Evolutionary conservation across 805 yeast genomes (phyloP).

Genomic region (Brettanomyces sp.): DNA sequence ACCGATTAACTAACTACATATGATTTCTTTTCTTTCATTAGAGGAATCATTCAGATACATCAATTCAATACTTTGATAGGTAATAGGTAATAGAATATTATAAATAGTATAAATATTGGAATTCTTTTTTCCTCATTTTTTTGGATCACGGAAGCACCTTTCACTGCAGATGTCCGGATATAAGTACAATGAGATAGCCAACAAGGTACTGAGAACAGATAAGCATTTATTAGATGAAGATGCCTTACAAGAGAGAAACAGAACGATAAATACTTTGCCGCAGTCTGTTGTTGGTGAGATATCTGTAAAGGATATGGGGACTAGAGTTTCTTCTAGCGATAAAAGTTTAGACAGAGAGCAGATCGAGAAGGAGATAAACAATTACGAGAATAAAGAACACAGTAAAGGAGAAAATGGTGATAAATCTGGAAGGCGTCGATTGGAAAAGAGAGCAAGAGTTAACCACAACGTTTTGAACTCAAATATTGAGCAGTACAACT

Average conservation of each 20-base stretch:
- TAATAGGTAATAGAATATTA: too few relatives aligned
- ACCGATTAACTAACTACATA: too few relatives aligned
- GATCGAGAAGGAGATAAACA: constrained; percentile 5
- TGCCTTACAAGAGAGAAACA: constrained; percentile 22
- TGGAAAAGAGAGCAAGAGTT: neutral
- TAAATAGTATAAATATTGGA: too few relatives aligned
- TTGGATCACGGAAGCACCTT: too few relatives aligned
- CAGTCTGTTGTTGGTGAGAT: constrained; percentile 64
- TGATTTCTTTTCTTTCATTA: too few relatives aligned
- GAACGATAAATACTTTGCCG: constrained; percentile 55
- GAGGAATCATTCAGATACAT: too few relatives aligned
- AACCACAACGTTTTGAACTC: neutral
- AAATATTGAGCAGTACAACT: constrained; percentile 39
- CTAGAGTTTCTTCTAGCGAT: constrained; percentile 15
- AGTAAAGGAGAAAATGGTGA: constrained; percentile 6
- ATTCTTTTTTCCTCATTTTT: too few relatives aligned
- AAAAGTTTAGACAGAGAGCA: constrained; percentile 11
- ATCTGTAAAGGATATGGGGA: constrained; percentile 58
- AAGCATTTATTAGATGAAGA: constrained; percentile 36
- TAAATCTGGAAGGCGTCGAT: constrained; percentile 1
- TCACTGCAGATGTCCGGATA: constrained; percentile 21
- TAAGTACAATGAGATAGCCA: constrained; percentile 67
- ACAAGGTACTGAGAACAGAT: constrained; percentile 59
- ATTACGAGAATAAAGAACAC: constrained; percentile 4
- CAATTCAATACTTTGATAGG: too few relatives aligned